These are phyloP conservation scores for Cercospora brassicicola DNA, from an alignment of 2,329 filamentous ascomycete species.

Conservation along the genomic window DNA sequence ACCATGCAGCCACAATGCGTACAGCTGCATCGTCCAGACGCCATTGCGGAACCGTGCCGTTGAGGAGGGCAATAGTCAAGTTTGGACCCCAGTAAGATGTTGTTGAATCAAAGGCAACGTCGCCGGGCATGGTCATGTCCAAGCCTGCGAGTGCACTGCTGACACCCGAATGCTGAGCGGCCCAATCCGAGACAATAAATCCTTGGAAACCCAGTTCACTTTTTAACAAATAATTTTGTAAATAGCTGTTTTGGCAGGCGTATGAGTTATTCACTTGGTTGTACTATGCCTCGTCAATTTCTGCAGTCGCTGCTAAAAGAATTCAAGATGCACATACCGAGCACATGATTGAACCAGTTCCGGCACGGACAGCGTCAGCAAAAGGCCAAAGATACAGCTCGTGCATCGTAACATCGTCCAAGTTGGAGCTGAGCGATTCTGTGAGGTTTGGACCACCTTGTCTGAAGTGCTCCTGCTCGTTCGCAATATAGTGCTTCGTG, in stretches of 20 bases:
- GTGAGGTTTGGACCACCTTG: constrained; percentile 58
- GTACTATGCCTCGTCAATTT: constrained; percentile 45
- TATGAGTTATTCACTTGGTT: constrained; percentile 80
- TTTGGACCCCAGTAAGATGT: constrained; percentile 63
- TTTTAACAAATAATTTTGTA: constrained; percentile 75
- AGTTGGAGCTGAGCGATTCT: constrained; percentile 61
- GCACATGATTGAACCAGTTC: constrained; percentile 55
- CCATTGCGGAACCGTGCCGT: constrained; percentile 85
- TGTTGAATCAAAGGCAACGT: constrained; percentile 70
- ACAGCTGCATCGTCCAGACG: constrained; percentile 87
- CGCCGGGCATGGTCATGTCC: constrained; percentile 76
- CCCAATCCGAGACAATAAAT: constrained; percentile 68
- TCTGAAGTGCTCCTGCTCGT: constrained; percentile 74
- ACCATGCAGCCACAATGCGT: constrained; percentile 70
- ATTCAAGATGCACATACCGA: constrained; percentile 39
- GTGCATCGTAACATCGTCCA: constrained; percentile 62
- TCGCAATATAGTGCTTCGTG: constrained; percentile 74
- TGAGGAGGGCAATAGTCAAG: constrained; percentile 80
- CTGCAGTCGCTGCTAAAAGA: background rate
- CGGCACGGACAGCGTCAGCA: constrained; percentile 53
- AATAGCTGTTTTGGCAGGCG: constrained; percentile 73
- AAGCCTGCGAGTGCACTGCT: constrained; percentile 69
- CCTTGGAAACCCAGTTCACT: constrained; percentile 78
- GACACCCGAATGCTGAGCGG: constrained; percentile 70
- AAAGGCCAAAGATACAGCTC: constrained; percentile 49